A percentile compares a stretch with the other conserved stretches of the same genome.
These are phyloP conservation scores for Fraxinus excelsior DNA, from an alignment of 257 asterid genomes.

Conservation along the genomic window DNA sequence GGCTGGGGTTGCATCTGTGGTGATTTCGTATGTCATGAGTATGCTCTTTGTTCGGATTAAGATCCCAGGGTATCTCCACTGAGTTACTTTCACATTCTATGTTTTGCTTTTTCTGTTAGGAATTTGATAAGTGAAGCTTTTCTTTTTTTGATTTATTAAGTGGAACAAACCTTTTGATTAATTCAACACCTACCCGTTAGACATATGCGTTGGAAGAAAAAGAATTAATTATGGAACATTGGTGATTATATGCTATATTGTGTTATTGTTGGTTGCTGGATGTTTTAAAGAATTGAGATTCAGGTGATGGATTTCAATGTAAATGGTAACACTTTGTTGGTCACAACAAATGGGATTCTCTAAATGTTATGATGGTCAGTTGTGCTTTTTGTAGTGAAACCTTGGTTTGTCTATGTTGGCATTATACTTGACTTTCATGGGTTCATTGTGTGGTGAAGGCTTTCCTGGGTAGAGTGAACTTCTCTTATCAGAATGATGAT, in stretches of 20 bases:
- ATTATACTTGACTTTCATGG: neutral
- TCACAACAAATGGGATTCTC: neutral
- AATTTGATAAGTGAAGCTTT: neutral
- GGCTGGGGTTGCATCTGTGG: neutral
- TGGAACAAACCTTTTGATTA: neutral
- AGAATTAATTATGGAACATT: neutral
- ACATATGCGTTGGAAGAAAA: neutral
- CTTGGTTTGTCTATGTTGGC: neutral
- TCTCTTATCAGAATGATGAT: neutral
- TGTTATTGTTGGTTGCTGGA: neutral
- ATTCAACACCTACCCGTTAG: neutral
- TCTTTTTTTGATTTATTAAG: neutral
- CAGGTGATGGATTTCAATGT: neutral
- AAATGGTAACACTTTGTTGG: neutral
- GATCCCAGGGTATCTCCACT: neutral
- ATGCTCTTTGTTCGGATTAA: neutral
- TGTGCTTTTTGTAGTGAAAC: neutral
- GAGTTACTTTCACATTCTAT: no score
- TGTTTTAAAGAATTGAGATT: neutral
- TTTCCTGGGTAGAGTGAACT: neutral
- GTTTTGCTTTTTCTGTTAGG: neutral
- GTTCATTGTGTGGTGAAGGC: neutral
- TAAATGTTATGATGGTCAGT: neutral
- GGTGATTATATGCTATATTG: neutral
- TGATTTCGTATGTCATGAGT: constrained; percentile 2